Percentiles rank a stretch among this genome's conserved stretches.
These are phyloP conservation scores for Hemerocallis citrina DNA, from an alignment of 106 monocot genomes.

Conservation along the genomic window DNA sequence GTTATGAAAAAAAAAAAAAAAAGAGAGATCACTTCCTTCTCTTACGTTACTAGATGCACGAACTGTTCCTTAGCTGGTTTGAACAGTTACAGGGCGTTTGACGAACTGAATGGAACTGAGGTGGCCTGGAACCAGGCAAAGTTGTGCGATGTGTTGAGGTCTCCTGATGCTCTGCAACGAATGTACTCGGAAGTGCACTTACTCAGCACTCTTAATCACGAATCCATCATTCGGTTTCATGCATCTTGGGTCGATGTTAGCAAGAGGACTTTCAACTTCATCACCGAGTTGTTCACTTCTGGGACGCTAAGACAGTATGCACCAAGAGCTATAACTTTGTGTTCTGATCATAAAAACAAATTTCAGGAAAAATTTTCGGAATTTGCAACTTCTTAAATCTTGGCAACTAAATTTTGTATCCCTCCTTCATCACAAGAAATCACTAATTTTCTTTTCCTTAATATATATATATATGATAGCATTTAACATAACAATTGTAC, in stretches of 20 bases:
- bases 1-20: not conserved
- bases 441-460: too few relatives aligned
- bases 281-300: constrained; percentile 98
- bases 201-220: constrained; percentile 70
- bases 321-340: not conserved
- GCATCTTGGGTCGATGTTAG: constrained; percentile 64
- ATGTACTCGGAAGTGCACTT: constrained; percentile 94
- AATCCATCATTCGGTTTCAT: constrained; percentile 74
- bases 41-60: not conserved
- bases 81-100: constrained; percentile 81
- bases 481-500: too few relatives aligned
- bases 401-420: too few relatives aligned
- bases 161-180: constrained; percentile 63
- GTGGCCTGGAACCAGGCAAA: constrained; percentile 97
- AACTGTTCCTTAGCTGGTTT: constrained; percentile 18
- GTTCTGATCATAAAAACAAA: too few relatives aligned
- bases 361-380: too few relatives aligned
- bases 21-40: not conserved
- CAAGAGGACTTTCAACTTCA: constrained; percentile 87
- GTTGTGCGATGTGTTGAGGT: constrained; percentile 56
- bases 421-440: too few relatives aligned
- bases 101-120: constrained; percentile 69
- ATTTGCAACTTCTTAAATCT: too few relatives aligned
- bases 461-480: not conserved
- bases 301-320: constrained; percentile 84